Conservation (phyloP, 768 basidiomycete species). For the Terana coerulea region DNA sequence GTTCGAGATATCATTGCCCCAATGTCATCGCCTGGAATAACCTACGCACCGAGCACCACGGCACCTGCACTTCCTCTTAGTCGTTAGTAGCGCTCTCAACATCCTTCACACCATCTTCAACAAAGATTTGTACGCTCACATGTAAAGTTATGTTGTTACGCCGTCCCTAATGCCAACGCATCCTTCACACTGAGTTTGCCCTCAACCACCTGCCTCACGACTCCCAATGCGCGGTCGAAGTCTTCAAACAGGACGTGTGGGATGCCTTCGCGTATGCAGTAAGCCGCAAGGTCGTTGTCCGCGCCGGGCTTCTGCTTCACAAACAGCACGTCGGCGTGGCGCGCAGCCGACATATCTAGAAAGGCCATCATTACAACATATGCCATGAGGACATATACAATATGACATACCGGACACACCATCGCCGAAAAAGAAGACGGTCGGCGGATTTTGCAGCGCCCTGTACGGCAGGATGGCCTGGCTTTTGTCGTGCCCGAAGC, state of each 20-base stretch:
- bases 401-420: conserved; percentile 79
- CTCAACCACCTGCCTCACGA: conserved; percentile 68
- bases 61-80: too few relatives aligned
- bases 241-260: conserved; percentile 74
- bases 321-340: conserved; percentile 91
- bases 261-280: conserved; percentile 78
- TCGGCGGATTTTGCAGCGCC: conserved; percentile 64
- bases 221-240: conserved; percentile 57
- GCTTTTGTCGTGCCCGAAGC: conserved; percentile 95
- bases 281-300: conserved; percentile 83
- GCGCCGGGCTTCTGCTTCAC: conserved; percentile 77
- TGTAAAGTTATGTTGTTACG: conserved; percentile 1
- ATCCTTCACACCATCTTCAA: too few relatives aligned
- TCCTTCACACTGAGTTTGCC: conserved; percentile 59
- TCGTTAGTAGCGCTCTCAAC: too few relatives aligned
- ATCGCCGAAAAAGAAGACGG: conserved; percentile 95
- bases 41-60: too few relatives aligned
- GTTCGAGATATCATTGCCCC: too few relatives aligned
- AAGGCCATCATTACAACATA: neutral
- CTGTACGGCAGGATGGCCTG: conserved; percentile 91
- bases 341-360: conserved; percentile 89
- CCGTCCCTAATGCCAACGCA: conserved; percentile 30
- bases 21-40: too few relatives aligned
- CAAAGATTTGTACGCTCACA: too few relatives aligned
- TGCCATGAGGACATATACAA: neutral